These are phyloP conservation scores for Amanita exitialis DNA, from an alignment of 768 basidiomycete species.

Conservation along the genomic window DNA sequence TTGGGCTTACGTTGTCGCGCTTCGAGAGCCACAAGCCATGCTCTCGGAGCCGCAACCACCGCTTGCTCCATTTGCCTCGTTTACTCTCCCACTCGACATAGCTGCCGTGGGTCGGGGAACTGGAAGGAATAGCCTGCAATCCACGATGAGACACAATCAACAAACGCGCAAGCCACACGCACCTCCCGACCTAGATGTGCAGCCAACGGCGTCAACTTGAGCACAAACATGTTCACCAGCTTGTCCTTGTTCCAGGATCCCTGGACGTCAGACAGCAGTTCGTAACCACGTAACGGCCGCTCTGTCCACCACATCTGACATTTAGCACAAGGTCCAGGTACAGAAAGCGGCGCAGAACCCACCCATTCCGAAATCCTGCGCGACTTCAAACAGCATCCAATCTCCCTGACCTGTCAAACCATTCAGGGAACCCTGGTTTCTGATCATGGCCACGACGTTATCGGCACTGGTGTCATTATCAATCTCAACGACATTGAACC, in stretches of 20 bases:
- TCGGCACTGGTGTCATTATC: slow-evolving; percentile 55
- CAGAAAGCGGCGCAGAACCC: slow-evolving; percentile 17
- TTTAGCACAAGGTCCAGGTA: neutral
- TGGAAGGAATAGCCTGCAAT: slow-evolving; percentile 30
- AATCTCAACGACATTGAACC: slow-evolving; percentile 68
- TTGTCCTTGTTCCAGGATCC: slow-evolving; percentile 86
- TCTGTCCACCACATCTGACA: slow-evolving; percentile 35
- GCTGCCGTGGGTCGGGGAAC: slow-evolving; percentile 35
- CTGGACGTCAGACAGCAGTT: slow-evolving; percentile 69
- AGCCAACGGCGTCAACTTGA: slow-evolving; percentile 66
- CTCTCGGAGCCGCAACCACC: slow-evolving; percentile 81
- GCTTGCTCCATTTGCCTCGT: slow-evolving; percentile 92
- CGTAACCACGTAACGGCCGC: slow-evolving; percentile 82
- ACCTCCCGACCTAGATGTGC: slow-evolving; percentile 49
- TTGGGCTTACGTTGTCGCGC: slow-evolving; percentile 63
- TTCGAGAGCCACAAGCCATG: slow-evolving; percentile 84
- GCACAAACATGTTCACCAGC: slow-evolving; percentile 68
- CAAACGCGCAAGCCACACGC: slow-evolving; percentile 14
- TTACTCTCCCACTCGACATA: slow-evolving; percentile 88
- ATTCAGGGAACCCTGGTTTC: slow-evolving; percentile 55
- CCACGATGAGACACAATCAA: neutral
- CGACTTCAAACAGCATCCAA: slow-evolving; percentile 89
- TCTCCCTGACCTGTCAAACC: slow-evolving; percentile 47
- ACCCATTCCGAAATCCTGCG: slow-evolving; percentile 93
- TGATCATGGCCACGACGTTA: slow-evolving; percentile 60